A percentile compares a stretch with the other conserved stretches of the same genome.
Evolutionary conservation across 1,284 basidiomycete genomes (phyloP).

Genomic region (Malassezia slooffiae): DNA sequence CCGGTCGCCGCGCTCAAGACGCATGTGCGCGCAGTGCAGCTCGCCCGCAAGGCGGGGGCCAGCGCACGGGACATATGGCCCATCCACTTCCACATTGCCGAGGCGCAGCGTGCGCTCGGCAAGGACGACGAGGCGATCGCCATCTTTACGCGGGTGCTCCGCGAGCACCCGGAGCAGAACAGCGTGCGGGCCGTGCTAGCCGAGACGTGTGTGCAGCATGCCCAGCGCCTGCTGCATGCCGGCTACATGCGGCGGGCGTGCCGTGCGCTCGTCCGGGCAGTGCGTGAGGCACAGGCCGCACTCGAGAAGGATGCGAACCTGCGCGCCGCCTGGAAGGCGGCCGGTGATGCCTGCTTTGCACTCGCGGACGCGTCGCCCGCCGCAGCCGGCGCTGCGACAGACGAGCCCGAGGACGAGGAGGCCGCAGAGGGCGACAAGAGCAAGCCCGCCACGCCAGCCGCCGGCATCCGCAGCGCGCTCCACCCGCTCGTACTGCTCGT

Average conservation of each 20-base stretch:
- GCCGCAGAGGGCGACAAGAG: neutral
- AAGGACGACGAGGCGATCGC: constrained; percentile 63
- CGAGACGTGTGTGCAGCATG: constrained; percentile 64
- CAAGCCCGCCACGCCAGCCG: neutral
- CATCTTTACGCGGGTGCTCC: constrained; percentile 57
- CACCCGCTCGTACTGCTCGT: constrained; percentile 16
- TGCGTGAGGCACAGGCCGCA: constrained; percentile 55
- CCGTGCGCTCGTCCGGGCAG: constrained; percentile 57
- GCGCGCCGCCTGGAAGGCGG: constrained; percentile 64
- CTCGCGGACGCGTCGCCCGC: constrained; percentile 30
- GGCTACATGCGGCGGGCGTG: constrained; percentile 69
- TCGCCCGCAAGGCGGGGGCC: constrained; percentile 7
- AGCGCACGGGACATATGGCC: constrained; percentile 55
- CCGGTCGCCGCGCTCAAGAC: constrained; percentile 84
- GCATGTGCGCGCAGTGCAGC: constrained; percentile 59
- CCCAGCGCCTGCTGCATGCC: constrained; percentile 56
- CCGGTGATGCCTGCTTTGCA: constrained; percentile 63
- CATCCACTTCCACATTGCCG: constrained; percentile 69
- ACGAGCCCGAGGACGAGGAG: neutral
- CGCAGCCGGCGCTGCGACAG: neutral
- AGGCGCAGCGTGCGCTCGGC: constrained; percentile 71
- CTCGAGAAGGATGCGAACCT: constrained; percentile 50
- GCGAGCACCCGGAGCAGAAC: constrained; percentile 53
- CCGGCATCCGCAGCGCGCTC: constrained; percentile 8
- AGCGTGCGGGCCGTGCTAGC: constrained; percentile 65